Conservation (phyloP, 495 filamentous ascomycete genomes). For the Penicillium manginii region DNA sequence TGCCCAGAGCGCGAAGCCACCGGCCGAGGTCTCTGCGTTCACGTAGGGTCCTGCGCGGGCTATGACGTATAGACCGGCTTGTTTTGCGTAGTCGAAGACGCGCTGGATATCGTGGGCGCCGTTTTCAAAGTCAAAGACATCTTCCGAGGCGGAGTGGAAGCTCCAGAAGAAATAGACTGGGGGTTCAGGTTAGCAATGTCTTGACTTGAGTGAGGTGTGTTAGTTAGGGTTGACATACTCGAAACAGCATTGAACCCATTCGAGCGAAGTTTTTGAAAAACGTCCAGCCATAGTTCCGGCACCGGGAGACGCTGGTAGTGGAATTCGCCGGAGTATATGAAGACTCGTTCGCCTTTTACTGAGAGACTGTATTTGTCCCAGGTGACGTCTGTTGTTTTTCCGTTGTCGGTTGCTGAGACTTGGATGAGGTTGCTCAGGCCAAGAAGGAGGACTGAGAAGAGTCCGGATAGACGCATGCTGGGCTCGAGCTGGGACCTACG, state of each 20-base stretch:
- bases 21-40: constrained; percentile 57
- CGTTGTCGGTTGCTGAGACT: constrained; percentile 36
- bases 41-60: constrained; percentile 62
- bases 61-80: constrained; percentile 61
- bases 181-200: too few species aligned
- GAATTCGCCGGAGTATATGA: constrained; percentile 62
- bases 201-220: background rate
- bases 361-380: constrained; percentile 64
- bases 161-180: constrained; percentile 60
- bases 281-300: constrained; percentile 62
- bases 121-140: constrained; percentile 57
- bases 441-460: constrained; percentile 35
- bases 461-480: constrained; percentile 24
- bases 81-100: constrained; percentile 59
- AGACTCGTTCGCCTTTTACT: constrained; percentile 59
- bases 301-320: constrained; percentile 61
- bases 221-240: constrained; percentile 17
- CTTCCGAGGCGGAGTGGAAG: constrained; percentile 54
- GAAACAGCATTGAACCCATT: constrained; percentile 59
- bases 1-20: constrained; percentile 56
- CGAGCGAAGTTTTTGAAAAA: constrained; percentile 65
- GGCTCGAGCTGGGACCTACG: too few species aligned
- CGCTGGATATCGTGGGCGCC: constrained; percentile 57
- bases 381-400: constrained; percentile 34
- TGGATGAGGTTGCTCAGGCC: constrained; percentile 39